phyloP scores from a whole-genome alignment of 169 alveolate genomes.

The Pseudocohnilembus persalinus region DNA sequence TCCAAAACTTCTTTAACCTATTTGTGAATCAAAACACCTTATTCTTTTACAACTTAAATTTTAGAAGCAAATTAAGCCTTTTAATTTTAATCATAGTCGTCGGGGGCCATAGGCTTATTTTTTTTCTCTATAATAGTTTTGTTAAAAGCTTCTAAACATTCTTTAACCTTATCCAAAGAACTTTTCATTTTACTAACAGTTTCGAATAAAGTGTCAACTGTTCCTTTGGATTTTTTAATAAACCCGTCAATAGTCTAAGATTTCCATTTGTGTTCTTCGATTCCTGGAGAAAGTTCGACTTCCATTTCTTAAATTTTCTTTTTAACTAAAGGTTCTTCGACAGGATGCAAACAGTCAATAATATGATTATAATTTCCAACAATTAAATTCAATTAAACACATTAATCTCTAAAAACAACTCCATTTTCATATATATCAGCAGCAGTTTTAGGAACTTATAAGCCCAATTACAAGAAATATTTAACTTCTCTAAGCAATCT shows the following conservation, averaged over 20 bases:
- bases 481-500: conserved; percentile 92
- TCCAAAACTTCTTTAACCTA: conserved; percentile 89
- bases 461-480: conserved; percentile 82
- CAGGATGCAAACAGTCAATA: conserved; percentile 87
- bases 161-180: conserved; percentile 53
- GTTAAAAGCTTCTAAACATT: conserved; percentile 36
- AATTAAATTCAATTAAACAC: conserved; percentile 86
- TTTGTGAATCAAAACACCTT: conserved; percentile 88
- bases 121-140: conserved; percentile 74
- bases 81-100: conserved; percentile 80
- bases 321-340: conserved; percentile 92
- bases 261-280: conserved; percentile 89
- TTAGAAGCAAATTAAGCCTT: conserved; percentile 60
- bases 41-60: conserved; percentile 70
- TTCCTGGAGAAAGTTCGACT: conserved; percentile 86
- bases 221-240: conserved; percentile 76
- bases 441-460: conserved; percentile 90
- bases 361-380: conserved; percentile 90
- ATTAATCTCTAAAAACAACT: conserved; percentile 84
- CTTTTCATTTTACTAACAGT: conserved; percentile 88
- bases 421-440: conserved; percentile 72
- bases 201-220: conserved; percentile 81
- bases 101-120: conserved; percentile 86
- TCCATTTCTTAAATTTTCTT: conserved; percentile 88
- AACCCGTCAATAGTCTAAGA: conserved; percentile 85